A percentile compares a stretch with the other conserved stretches of the same genome.
Conservation (phyloP, 1,284 basidiomycete species). For the Rhodotorula mucilaginosa region DNA sequence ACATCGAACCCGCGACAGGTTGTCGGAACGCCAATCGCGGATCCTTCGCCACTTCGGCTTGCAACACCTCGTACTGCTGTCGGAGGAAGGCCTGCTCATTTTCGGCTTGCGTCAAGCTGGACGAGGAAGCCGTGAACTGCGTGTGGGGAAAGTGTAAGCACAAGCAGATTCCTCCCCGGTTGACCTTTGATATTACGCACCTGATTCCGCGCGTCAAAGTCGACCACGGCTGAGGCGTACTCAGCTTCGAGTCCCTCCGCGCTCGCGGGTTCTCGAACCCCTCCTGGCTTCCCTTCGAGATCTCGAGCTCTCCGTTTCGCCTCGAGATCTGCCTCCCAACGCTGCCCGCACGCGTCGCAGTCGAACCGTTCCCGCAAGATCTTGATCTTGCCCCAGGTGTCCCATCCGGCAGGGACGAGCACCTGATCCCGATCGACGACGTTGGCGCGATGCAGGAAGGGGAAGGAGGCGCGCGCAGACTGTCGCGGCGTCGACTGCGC, state of each 20-base stretch:
- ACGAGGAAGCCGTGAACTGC: background rate
- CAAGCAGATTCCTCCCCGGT: background rate
- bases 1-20: slow-evolving; percentile 2
- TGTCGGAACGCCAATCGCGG: slow-evolving; percentile 71
- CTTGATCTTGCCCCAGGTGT: slow-evolving; percentile 93
- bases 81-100: slow-evolving; percentile 78
- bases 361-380: slow-evolving; percentile 90
- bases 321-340: slow-evolving; percentile 63
- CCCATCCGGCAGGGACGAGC: slow-evolving; percentile 92
- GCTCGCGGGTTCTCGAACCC: slow-evolving; percentile 54
- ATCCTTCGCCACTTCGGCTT: slow-evolving; percentile 81
- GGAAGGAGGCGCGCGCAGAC: slow-evolving; percentile 67
- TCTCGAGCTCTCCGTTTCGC: slow-evolving; percentile 12
- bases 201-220: slow-evolving; percentile 44
- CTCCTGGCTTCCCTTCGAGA: slow-evolving; percentile 49
- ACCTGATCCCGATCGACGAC: slow-evolving; percentile 88
- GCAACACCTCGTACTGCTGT: slow-evolving; percentile 82
- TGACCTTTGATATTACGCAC: slow-evolving; percentile 36
- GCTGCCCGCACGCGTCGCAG: slow-evolving; percentile 71
- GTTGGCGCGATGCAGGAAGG: slow-evolving; percentile 82
- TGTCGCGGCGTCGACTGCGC: slow-evolving; percentile 42
- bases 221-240: slow-evolving; percentile 50
- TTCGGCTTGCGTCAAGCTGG: slow-evolving; percentile 50
- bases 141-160: background rate
- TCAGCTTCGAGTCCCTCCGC: slow-evolving; percentile 62